Conservation (phyloP, 2,329 filamentous ascomycete species). For the Cytospora leucostoma region DNA sequence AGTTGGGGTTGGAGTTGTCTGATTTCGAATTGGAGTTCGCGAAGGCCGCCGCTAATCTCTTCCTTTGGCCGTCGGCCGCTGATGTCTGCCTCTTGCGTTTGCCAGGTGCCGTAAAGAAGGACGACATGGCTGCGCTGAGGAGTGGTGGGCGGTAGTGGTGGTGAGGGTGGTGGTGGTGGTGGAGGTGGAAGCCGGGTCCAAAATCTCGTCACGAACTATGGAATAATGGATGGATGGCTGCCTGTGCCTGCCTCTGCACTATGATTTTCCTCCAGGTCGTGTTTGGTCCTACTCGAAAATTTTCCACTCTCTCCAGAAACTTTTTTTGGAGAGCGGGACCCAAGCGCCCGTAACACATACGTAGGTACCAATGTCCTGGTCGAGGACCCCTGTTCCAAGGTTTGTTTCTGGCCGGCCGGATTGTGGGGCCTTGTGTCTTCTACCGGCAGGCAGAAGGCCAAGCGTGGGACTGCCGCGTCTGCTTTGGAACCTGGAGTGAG, state of each 20-base stretch:
- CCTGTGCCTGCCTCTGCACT: constrained; percentile 25
- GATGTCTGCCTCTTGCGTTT: constrained; percentile 74
- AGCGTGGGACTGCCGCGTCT: neutral
- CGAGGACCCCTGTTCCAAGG: neutral
- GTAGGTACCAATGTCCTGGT: neutral
- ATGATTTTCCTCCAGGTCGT: constrained; percentile 16
- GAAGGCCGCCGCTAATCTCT: constrained; percentile 54
- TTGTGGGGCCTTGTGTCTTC: neutral
- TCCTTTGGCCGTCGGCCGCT: constrained; percentile 59
- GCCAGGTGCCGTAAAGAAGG: constrained; percentile 89
- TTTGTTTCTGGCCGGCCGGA: neutral
- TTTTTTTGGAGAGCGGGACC: constrained; percentile 13
- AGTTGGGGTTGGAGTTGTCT: constrained; percentile 39
- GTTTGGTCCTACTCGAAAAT: constrained; percentile 25
- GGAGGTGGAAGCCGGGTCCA: constrained; percentile 18
- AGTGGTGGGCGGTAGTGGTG: neutral
- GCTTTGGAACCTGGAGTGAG: constrained; percentile 1
- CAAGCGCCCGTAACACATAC: neutral
- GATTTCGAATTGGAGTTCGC: constrained; percentile 46
- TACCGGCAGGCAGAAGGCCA: neutral
- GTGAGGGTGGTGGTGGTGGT: constrained; percentile 31
- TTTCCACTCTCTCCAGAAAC: constrained; percentile 20
- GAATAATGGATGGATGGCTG: constrained; percentile 29
- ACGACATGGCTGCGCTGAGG: constrained; percentile 67
- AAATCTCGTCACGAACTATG: neutral